phyloP scores from a whole-genome alignment of 768 basidiomycete genomes.

The Gloeopeniophorella convolvens region DNA sequence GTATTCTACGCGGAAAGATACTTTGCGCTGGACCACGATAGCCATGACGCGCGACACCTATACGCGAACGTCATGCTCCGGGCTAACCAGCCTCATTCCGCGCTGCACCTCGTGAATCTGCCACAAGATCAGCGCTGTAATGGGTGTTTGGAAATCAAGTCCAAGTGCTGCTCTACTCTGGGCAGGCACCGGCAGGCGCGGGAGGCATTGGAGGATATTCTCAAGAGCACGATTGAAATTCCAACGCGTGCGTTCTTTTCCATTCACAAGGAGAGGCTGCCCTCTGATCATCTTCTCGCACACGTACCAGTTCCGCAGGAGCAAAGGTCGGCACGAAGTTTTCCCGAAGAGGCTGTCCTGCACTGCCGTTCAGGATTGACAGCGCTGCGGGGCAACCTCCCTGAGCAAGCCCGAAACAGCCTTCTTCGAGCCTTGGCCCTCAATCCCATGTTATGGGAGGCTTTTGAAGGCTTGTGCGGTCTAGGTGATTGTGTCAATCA shows the following conservation, averaged over 20 bases:
- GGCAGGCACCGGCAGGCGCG: conserved; percentile 74
- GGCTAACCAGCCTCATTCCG: conserved; percentile 67
- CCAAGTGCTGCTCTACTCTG: conserved; percentile 63
- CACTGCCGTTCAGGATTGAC: conserved; percentile 72
- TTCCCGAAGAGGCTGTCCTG: conserved; percentile 67
- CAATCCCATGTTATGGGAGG: conserved; percentile 87
- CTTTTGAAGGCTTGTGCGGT: conserved; percentile 80
- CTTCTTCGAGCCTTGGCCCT: conserved; percentile 65
- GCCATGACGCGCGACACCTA: conserved; percentile 80
- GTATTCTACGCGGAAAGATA: conserved; percentile 88
- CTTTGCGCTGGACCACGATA: conserved; percentile 58
- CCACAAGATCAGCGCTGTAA: conserved; percentile 56
- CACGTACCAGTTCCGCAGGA: conserved; percentile 50
- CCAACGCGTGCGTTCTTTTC: conserved; percentile 47
- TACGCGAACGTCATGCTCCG: conserved; percentile 73
- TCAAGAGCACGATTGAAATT: conserved; percentile 45
- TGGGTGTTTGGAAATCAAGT: conserved; percentile 75
- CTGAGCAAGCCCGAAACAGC: conserved; percentile 61
- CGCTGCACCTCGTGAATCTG: conserved; percentile 60
- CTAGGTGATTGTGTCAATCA: conserved; percentile 43
- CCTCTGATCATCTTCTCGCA: conserved; percentile 3
- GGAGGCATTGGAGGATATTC: conserved; percentile 58
- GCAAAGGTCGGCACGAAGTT: conserved; percentile 45
- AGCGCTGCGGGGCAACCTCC: conserved; percentile 74
- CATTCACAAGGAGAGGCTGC: conserved; percentile 6